Base-by-base conservation (phyloP, 2,329 filamentous ascomycete genomes). In the Lachnellula hyalina region DNA sequence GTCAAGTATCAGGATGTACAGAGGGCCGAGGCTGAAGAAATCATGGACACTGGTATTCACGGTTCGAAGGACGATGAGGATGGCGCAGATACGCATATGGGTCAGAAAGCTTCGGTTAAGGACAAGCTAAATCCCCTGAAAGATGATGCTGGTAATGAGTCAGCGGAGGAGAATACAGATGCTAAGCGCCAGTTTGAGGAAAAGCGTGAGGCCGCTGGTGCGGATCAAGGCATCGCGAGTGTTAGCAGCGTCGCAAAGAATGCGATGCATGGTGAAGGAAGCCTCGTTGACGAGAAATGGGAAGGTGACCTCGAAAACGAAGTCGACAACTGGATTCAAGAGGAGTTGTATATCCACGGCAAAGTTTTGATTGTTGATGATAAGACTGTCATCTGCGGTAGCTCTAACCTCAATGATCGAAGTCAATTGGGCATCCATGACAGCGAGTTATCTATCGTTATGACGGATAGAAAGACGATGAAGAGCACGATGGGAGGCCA, bases 331-430 rank as follows among this genome's bases (percentile, higher is more conserved):
- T 95, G 94, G 77, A 86, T 97, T 56, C 93, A 96, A 68, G 94
- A 99, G 70, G 93, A 99, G 71, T 81, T 97, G 2, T 99, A 99
- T 70, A 86, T 97, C 47, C 94, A 99, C 70, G 88, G 85, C 28
- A 99, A 97, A 74, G 79, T 96, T 36, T 80, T 94, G 62, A 93
- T 96, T 62, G 87, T 87, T 1, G 92, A 97, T 68, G 93, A 97
- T 70, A 84, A 85, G 52, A 80, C 90, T 47, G 90, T 89, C 1
- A 83, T 96, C 51, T 94, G 90, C 68, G 90, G 90, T 17, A 91
- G 86, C 25, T 90, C 89, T 60, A 97, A 96, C 71, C 79, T 96
- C 65, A 97, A 96, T 70, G 93, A 97, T 69, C 86, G 93, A 51
- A 84, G 89, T 49, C 92, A 96, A 71, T 75, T 94, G 5, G 93